Evolutionary conservation across 1,284 basidiomycete genomes (phyloP).

Genomic region (Tilletia setariae): DNA sequence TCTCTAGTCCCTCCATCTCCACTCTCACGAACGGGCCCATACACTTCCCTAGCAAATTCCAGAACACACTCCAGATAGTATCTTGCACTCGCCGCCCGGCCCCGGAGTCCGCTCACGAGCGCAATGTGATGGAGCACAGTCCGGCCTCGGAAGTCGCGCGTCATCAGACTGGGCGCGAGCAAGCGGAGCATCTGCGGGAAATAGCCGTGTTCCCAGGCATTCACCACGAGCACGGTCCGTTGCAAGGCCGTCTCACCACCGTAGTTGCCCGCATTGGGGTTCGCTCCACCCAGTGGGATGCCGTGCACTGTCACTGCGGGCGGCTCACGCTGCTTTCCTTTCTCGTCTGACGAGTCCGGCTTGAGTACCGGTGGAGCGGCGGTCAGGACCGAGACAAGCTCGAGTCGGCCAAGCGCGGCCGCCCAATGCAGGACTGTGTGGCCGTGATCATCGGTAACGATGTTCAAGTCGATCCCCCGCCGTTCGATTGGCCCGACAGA

Average conservation of each 20-base stretch:
- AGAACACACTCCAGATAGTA: slow-evolving; percentile 91
- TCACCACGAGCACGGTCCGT: slow-evolving; percentile 82
- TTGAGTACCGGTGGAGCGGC: slow-evolving; percentile 61
- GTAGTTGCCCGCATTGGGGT: slow-evolving; percentile 63
- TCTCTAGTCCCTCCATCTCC: neutral
- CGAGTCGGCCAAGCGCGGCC: slow-evolving; percentile 71
- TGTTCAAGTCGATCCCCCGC: slow-evolving; percentile 57
- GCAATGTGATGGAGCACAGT: slow-evolving; percentile 93
- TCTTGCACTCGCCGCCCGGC: slow-evolving; percentile 75
- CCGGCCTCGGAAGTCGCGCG: slow-evolving; percentile 82
- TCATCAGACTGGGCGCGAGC: slow-evolving; percentile 73
- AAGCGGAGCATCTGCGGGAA: slow-evolving; percentile 68
- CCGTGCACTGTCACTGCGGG: neutral
- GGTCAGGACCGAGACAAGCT: slow-evolving; percentile 42
- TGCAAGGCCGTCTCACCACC: slow-evolving; percentile 92
- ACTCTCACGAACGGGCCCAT: slow-evolving; percentile 60
- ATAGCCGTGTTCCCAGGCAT: slow-evolving; percentile 71
- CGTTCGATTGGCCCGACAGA: neutral
- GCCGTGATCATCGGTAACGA: slow-evolving; percentile 75
- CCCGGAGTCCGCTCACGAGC: slow-evolving; percentile 83
- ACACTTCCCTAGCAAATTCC: slow-evolving; percentile 59
- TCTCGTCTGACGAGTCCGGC: neutral
- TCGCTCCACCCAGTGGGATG: slow-evolving; percentile 41
- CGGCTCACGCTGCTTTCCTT: neutral
- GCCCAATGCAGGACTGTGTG: slow-evolving; percentile 94